Evolutionary conservation across 768 basidiomycete species (phyloP), one percentile per base, ranked within the genome.

Genomic region (Gautieria morchelliformis): DNA sequence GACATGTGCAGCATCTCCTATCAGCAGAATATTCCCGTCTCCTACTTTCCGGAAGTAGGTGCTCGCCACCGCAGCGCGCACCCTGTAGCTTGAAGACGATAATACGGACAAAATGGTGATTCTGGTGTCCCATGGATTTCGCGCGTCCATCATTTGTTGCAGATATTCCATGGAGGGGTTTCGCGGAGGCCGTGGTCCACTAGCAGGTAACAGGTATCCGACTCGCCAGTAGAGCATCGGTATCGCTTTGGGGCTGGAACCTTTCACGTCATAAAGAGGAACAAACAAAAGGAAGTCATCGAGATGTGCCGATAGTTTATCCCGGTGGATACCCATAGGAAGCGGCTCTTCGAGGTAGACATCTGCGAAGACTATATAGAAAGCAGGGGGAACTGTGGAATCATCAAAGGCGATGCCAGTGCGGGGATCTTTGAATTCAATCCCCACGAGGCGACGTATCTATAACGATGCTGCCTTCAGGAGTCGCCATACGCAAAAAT

Each of bases 1-100:
- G 47, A 80, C 74, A 60, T 73, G 77, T 33, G 80, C 80, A 4
- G 80, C 78, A 60, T 78, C 76, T 5, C 76, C 76, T 7, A 75
- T 42, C 39, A 78, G 20, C 56, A 65, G 57, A 14, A 62, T 33
- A 32, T 59, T 56, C 10, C 32, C 44, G 33, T 46, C 42, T 12
- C 59, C 59, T 20, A 53, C 24, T 19, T 44, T 37, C 0, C 30
- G 39, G 39, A 39, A 47, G 42, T 49, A 53, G 7, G 33, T 55
- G 15, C 45, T 37, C 12, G 59, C 59, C 20, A 56, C 51, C 1
- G 54, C 59, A 11, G 53, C 20, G 9, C 59, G 59, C 5, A 53
- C 46, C 19, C 54, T 44, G 45, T 60, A 56, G 9, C 59, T 44
- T 11, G 59, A 60, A 19, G 54, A 24, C 27, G 54, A 17, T 7